These are phyloP conservation scores for Datura wrightii DNA, from an alignment of 257 asterid genomes.

Conservation along the genomic window DNA sequence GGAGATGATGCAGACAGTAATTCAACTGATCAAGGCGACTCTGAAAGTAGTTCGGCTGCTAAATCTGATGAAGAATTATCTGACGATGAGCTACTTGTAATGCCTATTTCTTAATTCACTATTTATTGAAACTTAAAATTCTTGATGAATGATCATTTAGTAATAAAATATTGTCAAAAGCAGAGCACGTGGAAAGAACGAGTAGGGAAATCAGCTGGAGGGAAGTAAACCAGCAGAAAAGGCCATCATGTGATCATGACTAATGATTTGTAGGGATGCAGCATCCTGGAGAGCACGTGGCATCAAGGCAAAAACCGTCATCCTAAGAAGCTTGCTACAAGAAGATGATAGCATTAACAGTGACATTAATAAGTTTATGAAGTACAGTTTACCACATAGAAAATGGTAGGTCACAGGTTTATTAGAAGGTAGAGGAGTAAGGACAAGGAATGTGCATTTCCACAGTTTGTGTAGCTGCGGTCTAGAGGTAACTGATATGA, in stretches of 20 bases:
- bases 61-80: conserved; percentile 62
- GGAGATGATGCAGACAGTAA: conserved; percentile 39
- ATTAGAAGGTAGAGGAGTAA: conserved; percentile 14
- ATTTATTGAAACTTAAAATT: not conserved
- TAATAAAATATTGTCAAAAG: conserved; percentile 27
- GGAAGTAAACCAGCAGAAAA: conserved; percentile 34
- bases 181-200: conserved; percentile 88
- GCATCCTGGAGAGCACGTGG: conserved; percentile 15
- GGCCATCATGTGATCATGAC: conserved; percentile 4
- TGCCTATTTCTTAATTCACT: conserved; percentile 30
- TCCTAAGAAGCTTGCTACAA: not conserved
- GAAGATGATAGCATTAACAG: conserved; percentile 29
- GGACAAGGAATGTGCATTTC: conserved; percentile 32
- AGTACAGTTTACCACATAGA: conserved; percentile 34
- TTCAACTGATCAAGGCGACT: conserved; percentile 38
- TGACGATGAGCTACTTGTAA: conserved; percentile 93
- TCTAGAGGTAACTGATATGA: conserved; percentile 28
- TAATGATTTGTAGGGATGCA: conserved; percentile 33
- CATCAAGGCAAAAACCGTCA: conserved; percentile 1
- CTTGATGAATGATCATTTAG: conserved; percentile 2
- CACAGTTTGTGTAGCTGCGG: conserved; percentile 33
- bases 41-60: conserved; percentile 42
- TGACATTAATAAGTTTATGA: conserved; percentile 31
- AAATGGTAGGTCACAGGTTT: conserved; percentile 30
- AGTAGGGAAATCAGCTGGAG: conserved; percentile 55